phyloP scores from a whole-genome alignment of 768 basidiomycete genomes.

The Tricholoma terreum region DNA sequence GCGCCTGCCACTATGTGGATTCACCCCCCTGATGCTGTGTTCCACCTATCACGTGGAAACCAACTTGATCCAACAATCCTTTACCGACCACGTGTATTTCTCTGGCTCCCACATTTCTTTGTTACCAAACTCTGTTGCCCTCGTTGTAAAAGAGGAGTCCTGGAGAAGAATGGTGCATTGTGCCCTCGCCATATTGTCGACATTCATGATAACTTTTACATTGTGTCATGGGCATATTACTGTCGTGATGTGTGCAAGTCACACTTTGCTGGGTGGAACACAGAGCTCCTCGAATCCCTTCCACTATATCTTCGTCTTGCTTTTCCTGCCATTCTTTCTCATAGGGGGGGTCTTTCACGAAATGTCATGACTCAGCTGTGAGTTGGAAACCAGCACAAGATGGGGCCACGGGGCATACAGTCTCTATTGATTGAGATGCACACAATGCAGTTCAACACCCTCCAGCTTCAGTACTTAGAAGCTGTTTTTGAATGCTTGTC shows the following conservation, averaged over 20 bases:
- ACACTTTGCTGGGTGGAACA: slow-evolving; percentile 12
- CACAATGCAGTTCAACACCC: too few species aligned
- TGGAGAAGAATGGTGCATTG: neutral
- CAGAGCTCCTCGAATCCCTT: slow-evolving; percentile 11
- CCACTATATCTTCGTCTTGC: slow-evolving; percentile 16
- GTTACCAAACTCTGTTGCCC: too few species aligned
- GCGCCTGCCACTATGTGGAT: too few species aligned
- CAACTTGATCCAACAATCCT: neutral
- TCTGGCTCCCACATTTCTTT: neutral
- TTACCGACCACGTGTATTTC: neutral
- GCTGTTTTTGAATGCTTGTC: too few species aligned
- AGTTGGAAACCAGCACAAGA: slow-evolving; percentile 22
- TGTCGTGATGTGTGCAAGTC: neutral
- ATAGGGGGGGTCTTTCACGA: slow-evolving; percentile 12
- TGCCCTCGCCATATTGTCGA: neutral
- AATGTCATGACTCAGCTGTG: slow-evolving; percentile 13
- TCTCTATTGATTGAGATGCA: too few species aligned
- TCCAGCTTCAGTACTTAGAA: too few species aligned
- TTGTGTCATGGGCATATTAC: too few species aligned
- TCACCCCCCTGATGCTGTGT: too few species aligned
- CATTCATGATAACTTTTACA: neutral
- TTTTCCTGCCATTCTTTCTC: too few species aligned
- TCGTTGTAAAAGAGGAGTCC: neutral
- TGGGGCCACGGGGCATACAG: too few species aligned
- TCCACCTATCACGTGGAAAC: neutral